Base-by-base conservation (phyloP, 140 eudicot species). In the Stevia rebaudiana region DNA sequence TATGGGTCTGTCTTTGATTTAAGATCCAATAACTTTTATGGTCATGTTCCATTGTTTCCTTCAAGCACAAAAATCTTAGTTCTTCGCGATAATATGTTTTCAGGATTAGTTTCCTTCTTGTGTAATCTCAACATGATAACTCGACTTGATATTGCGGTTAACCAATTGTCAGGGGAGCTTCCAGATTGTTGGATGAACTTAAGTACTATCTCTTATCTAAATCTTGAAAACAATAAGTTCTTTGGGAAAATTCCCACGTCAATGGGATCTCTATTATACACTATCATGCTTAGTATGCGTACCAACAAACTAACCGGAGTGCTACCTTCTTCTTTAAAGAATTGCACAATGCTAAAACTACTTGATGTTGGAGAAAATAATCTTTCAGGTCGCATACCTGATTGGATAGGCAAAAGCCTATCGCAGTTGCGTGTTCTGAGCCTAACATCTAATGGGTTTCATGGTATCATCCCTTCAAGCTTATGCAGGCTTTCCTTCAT, bases 181-280 rank as follows among this genome's bases (percentile, higher is more conserved):
- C 83, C 81, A 1, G 73, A 74, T 10, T 78, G 83, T 11, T 81
- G 71, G 75, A 73, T 61, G 68, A 50, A 71, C 30, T 68, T 67
- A 13, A 55, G 50, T 1, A 11, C 8, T 0, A 30, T 81, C 17
- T 8, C 3, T 10, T 19, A 28, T n/a, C 57, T 81, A 37, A 61
- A 66, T 35, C 18, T 81, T 16, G 82, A 42, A 28, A 65, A 19
- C 18, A 77, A 77, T 52, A 40, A 47, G 2, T 5, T 81, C 22
- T 43, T 47, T 10, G 78, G 80, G 11, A 39, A 3, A 39, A 39
- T 39, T 12, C 44, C 44, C 44, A 0, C 44, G 2, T 39, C 30
- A 60, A 25, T 80, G 15, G 79, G 82, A 33, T 22, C 39, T 23
- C 22, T 77, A 21, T 11, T 8, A 0, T 15, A 12, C 11, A 67